Percentiles rank a stretch among this genome's conserved stretches.
phyloP scores from a whole-genome alignment of 2,329 filamentous ascomycete genomes.

The Ophiostoma sp. region DNA sequence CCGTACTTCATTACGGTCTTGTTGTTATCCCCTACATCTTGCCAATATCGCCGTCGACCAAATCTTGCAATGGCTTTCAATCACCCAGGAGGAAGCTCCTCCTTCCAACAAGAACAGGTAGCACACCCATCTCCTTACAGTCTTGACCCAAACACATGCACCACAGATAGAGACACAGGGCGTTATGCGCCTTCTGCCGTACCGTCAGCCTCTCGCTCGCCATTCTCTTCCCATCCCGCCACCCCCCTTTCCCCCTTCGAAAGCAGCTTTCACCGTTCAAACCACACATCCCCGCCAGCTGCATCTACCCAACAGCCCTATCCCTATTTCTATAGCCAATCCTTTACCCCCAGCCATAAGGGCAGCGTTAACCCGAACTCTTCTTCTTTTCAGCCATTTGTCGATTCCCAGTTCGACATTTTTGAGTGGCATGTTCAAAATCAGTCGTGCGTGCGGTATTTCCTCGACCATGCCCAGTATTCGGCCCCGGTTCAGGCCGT shows the following conservation, averaged over 20 bases:
- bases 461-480: constrained; percentile 86
- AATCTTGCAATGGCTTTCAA: constrained; percentile 32
- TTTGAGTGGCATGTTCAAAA: constrained; percentile 92
- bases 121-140: constrained; percentile 20
- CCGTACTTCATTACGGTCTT: background rate
- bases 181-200: background rate
- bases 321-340: background rate
- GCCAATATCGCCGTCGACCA: too few relatives aligned
- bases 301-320: background rate
- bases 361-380: constrained; percentile 23
- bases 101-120: constrained; percentile 36
- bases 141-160: background rate
- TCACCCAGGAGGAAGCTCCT: constrained; percentile 29
- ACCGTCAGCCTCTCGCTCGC: background rate
- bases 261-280: background rate
- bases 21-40: background rate
- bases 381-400: constrained; percentile 39
- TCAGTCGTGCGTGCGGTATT: constrained; percentile 84
- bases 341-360: constrained; percentile 9
- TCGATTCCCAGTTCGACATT: constrained; percentile 62
- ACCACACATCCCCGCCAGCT: background rate
- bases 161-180: background rate
- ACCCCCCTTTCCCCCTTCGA: background rate
- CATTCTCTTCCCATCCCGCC: background rate
- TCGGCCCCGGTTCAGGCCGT: constrained; percentile 77